These are phyloP conservation scores for Colletotrichum costaricense DNA, from an alignment of 2,329 filamentous ascomycete species.

Conservation along the genomic window DNA sequence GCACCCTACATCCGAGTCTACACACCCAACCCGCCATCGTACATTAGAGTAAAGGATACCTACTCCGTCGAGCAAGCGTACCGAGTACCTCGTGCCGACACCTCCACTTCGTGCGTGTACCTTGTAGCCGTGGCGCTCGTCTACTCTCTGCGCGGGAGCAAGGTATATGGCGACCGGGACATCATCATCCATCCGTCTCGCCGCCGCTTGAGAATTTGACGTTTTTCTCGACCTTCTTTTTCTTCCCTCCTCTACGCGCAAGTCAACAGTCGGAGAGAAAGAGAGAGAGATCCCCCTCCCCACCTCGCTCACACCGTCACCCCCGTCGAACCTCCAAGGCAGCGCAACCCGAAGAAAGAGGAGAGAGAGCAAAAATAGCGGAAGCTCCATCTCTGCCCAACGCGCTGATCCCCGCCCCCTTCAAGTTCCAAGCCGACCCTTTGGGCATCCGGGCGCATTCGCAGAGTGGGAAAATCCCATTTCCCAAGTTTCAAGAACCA, in stretches of 20 bases:
- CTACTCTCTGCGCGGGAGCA: conserved; percentile 8
- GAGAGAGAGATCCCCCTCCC: conserved; percentile 35
- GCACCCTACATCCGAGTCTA: background rate
- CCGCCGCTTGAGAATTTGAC: conserved; percentile 27
- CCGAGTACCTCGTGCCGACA: conserved; percentile 11
- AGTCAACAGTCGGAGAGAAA: background rate
- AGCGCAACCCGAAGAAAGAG: conserved; percentile 14
- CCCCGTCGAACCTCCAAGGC: conserved; percentile 31
- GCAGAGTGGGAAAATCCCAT: conserved; percentile 29
- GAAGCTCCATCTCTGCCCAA: conserved; percentile 48
- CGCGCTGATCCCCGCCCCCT: conserved; percentile 47
- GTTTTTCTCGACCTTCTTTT: conserved; percentile 25
- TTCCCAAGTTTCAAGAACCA: conserved; percentile 36
- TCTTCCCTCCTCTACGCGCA: conserved; percentile 33
- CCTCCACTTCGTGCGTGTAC: background rate
- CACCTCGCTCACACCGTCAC: conserved; percentile 40
- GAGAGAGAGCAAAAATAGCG: background rate
- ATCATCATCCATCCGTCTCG: conserved; percentile 24
- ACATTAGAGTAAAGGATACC: background rate
- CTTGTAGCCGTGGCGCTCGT: conserved; percentile 11
- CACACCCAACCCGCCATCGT: conserved; percentile 3
- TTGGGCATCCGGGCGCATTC: conserved; percentile 34
- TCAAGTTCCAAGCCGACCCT: conserved; percentile 32
- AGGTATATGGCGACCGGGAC: conserved; percentile 19
- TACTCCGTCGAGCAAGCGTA: background rate